phyloP scores from a whole-genome alignment of 2,329 filamentous ascomycete genomes.

The Periconia digitata region DNA sequence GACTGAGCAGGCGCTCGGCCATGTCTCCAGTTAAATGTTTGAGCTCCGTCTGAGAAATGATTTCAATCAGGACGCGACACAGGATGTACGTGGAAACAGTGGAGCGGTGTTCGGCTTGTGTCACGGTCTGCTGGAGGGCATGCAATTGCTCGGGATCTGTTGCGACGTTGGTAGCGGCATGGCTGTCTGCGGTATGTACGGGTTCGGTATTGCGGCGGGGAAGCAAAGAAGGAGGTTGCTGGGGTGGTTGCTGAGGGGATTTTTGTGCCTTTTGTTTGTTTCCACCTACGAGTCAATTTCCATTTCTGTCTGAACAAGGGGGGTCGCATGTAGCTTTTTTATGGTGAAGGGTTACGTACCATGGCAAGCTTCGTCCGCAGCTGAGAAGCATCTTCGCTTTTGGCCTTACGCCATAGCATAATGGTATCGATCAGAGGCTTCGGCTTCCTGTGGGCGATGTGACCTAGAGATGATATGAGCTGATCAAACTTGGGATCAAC shows the following conservation, averaged over 20 bases:
- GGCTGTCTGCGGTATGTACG: slow-evolving; percentile 27
- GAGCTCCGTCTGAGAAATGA: slow-evolving; percentile 86
- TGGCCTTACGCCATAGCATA: slow-evolving; percentile 97
- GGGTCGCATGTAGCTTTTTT: background rate
- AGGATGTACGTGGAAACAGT: slow-evolving; percentile 95
- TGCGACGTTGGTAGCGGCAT: slow-evolving; percentile 26
- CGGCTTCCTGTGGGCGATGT: slow-evolving; percentile 91
- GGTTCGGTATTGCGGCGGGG: slow-evolving; percentile 42
- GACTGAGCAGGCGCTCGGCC: slow-evolving; percentile 89
- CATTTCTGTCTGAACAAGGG: too few relatives aligned
- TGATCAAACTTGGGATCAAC: slow-evolving; percentile 91
- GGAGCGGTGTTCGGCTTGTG: slow-evolving; percentile 82
- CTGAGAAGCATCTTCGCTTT: slow-evolving; percentile 75
- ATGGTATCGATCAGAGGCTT: slow-evolving; percentile 95
- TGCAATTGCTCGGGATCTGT: slow-evolving; percentile 36
- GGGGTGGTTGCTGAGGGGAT: slow-evolving; percentile 24
- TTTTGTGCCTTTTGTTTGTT: slow-evolving; percentile 37
- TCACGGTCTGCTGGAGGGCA: slow-evolving; percentile 68
- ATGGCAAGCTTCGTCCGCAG: slow-evolving; percentile 35
- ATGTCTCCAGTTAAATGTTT: slow-evolving; percentile 84
- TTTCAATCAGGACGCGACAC: slow-evolving; percentile 89
- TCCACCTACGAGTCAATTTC: too few relatives aligned
- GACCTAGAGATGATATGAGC: slow-evolving; percentile 86
- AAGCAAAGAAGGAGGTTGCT: slow-evolving; percentile 27
- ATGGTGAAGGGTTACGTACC: slow-evolving; percentile 16